Conservation (phyloP, 768 basidiomycete species). For the Gelatoporia subvermispora region DNA sequence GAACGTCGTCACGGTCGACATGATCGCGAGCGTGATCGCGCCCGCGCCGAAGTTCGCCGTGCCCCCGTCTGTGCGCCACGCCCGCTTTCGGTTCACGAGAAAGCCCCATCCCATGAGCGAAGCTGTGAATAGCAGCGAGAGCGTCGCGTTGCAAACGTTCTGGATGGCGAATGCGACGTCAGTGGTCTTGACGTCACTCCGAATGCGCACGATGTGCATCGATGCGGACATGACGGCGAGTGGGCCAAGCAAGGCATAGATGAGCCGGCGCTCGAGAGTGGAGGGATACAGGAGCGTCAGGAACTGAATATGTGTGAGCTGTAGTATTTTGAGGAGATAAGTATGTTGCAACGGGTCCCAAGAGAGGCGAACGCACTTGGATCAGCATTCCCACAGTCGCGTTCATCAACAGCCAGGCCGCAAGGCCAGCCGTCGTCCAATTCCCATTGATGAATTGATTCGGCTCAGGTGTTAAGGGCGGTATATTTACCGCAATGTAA, state of each 20-base stretch:
- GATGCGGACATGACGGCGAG: constrained; percentile 79
- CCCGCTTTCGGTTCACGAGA: constrained; percentile 80
- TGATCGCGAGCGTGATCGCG: constrained; percentile 75
- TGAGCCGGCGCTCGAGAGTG: constrained; percentile 77
- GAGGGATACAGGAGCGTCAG: constrained; percentile 94
- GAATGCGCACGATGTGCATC: constrained; percentile 80
- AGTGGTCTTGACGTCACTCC: constrained; percentile 32
- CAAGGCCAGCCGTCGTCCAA: constrained; percentile 65
- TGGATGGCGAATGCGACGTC: constrained; percentile 68
- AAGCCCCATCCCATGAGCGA: constrained; percentile 93
- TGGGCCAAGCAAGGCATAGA: constrained; percentile 82
- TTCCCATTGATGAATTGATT: constrained; percentile 19
- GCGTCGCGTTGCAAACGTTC: constrained; percentile 93
- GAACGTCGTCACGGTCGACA: constrained; percentile 83
- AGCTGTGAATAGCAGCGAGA: constrained; percentile 90
- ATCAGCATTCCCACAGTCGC: constrained; percentile 79
- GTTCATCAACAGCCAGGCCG: constrained; percentile 85
- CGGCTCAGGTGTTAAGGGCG: constrained; percentile 37
- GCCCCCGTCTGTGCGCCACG: constrained; percentile 96
- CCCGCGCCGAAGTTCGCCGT: constrained; percentile 91
- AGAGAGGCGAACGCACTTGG: constrained; percentile 51
- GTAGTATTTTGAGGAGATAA: constrained; percentile 4
- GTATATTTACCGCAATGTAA: constrained; percentile 81
- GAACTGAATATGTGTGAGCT: constrained; percentile 98
- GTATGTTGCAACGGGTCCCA: neutral